These are phyloP conservation scores for Fragosphaeria purpurea DNA, from an alignment of 2,329 filamentous ascomycete species.

Conservation along the genomic window DNA sequence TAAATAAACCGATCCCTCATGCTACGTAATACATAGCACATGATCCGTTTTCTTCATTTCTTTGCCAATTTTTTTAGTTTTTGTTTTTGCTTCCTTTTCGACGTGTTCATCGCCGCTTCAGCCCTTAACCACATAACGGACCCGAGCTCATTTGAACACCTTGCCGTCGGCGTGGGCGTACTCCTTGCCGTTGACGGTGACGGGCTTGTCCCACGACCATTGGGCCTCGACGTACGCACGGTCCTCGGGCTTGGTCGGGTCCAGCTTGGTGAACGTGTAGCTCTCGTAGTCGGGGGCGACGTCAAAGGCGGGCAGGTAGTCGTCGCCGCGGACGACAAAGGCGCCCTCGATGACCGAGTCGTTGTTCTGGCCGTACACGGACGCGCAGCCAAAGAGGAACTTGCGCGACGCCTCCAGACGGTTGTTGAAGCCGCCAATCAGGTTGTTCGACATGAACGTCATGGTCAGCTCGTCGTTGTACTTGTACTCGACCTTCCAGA, in stretches of 20 bases:
- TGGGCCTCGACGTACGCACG: slow-evolving; percentile 72
- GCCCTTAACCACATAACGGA: too few species aligned
- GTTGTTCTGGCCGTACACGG: slow-evolving; percentile 83
- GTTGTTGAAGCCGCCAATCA: slow-evolving; percentile 95
- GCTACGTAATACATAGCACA: too few species aligned
- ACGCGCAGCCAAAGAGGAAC: slow-evolving; percentile 86
- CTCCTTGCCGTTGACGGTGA: slow-evolving; percentile 73
- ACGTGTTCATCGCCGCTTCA: too few species aligned
- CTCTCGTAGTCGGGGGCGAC: slow-evolving; percentile 96
- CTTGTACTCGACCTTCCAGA: slow-evolving; percentile 95
- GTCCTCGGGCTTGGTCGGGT: slow-evolving; percentile 77
- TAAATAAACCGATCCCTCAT: too few species aligned
- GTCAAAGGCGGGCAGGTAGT: slow-evolving; percentile 77
- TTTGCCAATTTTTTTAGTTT: too few species aligned
- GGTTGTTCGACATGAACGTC: slow-evolving; percentile 98
- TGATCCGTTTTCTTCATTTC: too few species aligned
- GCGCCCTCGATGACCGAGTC: slow-evolving; percentile 86
- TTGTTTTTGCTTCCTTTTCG: too few species aligned
- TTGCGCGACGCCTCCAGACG: slow-evolving; percentile 97
- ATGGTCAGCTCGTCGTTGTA: slow-evolving; percentile 97
- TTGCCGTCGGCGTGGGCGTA: slow-evolving; percentile 86
- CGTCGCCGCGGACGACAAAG: slow-evolving; percentile 89
- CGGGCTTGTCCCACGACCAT: slow-evolving; percentile 88
- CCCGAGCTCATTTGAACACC: slow-evolving; percentile 81
- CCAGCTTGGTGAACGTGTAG: slow-evolving; percentile 94